A percentile compares a stretch with the other conserved stretches of the same genome.
These are phyloP conservation scores for Pythium dissimile DNA, from an alignment of 352 stramenopile genomes.

Conservation along the genomic window DNA sequence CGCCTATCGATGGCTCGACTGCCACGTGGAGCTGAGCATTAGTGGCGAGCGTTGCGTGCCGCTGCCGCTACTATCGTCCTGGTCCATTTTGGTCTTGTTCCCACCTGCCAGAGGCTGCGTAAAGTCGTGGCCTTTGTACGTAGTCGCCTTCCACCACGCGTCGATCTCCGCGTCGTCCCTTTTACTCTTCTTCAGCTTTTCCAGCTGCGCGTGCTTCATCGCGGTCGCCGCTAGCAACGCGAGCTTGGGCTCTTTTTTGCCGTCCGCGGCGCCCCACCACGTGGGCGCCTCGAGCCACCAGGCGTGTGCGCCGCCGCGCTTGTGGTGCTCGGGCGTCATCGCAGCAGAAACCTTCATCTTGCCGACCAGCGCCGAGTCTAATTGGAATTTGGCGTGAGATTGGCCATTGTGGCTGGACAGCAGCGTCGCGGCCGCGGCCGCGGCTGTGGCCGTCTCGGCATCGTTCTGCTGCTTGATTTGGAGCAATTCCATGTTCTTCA, in stretches of 20 bases:
- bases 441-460: constrained; percentile 14
- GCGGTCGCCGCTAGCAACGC: constrained; percentile 26
- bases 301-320: constrained; percentile 23
- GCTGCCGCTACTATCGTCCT: constrained; percentile 13
- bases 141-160: constrained; percentile 64
- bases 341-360: constrained; percentile 18
- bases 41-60: constrained; percentile 20
- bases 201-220: constrained; percentile 23
- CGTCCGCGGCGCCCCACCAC: constrained; percentile 46
- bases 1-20: constrained; percentile 2
- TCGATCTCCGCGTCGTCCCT: constrained; percentile 21
- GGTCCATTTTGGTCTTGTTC: constrained; percentile 16
- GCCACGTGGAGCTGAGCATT: constrained; percentile 24
- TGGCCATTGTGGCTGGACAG: neutral
- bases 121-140: constrained; percentile 78
- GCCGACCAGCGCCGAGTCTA: constrained; percentile 21
- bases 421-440: constrained; percentile 14
- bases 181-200: constrained; percentile 9
- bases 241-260: constrained; percentile 27
- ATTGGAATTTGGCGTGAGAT: constrained; percentile 16
- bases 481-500: constrained; percentile 62
- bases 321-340: constrained; percentile 12
- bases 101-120: constrained; percentile 26
- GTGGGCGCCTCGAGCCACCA: constrained; percentile 65
- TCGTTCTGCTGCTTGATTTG: constrained; percentile 35